phyloP scores from a whole-genome alignment of 2,329 filamentous ascomycete genomes.

The Aspergillus phoenicis region DNA sequence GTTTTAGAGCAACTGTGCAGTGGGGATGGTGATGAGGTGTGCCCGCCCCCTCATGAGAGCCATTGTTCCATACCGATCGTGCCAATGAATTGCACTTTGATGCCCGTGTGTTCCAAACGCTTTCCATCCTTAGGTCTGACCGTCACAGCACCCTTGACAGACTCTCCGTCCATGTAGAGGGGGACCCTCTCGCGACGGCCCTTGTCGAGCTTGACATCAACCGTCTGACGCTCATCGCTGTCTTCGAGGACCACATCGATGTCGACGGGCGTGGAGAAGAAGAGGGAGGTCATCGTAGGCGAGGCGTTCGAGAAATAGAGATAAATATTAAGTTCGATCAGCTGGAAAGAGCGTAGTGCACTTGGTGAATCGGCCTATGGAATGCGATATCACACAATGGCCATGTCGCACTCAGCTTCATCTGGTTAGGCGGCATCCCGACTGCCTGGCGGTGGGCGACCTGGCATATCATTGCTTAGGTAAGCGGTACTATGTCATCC shows the following conservation, averaged over 20 bases:
- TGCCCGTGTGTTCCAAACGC: conserved; percentile 94
- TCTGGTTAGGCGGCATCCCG: conserved; percentile 17
- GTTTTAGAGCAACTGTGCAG: background rate
- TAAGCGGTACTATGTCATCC: conserved; percentile 14
- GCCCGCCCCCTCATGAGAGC: background rate
- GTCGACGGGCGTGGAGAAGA: conserved; percentile 97
- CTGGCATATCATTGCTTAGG: conserved; percentile 18
- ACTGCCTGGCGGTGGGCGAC: conserved; percentile 21
- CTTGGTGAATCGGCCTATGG: conserved; percentile 5
- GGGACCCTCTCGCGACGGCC: conserved; percentile 95
- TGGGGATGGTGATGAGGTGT: background rate
- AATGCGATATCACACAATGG: conserved; percentile 11
- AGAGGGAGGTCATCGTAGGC: conserved; percentile 85
- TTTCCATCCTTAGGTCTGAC: conserved; percentile 97
- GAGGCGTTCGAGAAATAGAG: conserved; percentile 5
- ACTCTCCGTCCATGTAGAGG: conserved; percentile 97
- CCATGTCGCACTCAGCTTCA: conserved; percentile 17
- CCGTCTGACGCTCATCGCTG: conserved; percentile 88
- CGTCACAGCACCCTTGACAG: conserved; percentile 93
- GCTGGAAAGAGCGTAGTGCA: conserved; percentile 19
- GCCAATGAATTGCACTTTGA: conserved; percentile 99
- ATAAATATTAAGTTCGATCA: conserved; percentile 7
- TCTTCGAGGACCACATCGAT: conserved; percentile 98
- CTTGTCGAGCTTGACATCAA: conserved; percentile 98
- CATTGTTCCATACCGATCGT: conserved; percentile 72